phyloP scores from a whole-genome alignment of 176 grass and related monocot genomes.

The bread wheat (Triticum aestivum) region DNA sequence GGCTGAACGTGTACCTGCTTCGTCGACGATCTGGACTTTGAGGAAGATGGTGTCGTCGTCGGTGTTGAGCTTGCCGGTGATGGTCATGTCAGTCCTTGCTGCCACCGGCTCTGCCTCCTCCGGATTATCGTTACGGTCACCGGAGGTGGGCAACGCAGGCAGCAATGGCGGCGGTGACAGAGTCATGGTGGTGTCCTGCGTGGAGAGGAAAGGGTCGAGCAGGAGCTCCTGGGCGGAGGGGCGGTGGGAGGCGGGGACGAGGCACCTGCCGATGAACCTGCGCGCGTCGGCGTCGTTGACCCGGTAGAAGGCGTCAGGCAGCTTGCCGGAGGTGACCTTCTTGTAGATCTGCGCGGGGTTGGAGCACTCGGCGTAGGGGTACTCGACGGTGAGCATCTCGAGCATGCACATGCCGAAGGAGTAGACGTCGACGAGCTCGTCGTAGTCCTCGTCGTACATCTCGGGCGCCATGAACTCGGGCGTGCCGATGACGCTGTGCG shows the following conservation, averaged over 20 bases:
- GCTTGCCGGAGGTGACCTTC: slow-evolving; percentile 83
- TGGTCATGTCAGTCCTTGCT: slow-evolving; percentile 59
- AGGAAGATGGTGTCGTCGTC: slow-evolving; percentile 87
- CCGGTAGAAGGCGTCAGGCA: slow-evolving; percentile 68
- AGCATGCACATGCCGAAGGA: slow-evolving; percentile 96
- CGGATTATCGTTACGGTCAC: not conserved
- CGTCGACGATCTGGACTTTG: slow-evolving; percentile 76
- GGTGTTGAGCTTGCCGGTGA: slow-evolving; percentile 87
- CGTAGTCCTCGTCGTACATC: slow-evolving; percentile 89
- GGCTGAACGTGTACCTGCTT: slow-evolving; percentile 25
- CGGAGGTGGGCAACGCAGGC: not conserved
- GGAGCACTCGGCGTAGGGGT: slow-evolving; percentile 79
- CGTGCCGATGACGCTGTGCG: slow-evolving; percentile 84
- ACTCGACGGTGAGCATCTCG: slow-evolving; percentile 87
- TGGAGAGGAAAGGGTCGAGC: slow-evolving; percentile 71
- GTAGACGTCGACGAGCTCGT: slow-evolving; percentile 75
- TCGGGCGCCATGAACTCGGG: slow-evolving; percentile 99
- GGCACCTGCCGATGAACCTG: slow-evolving; percentile 65
- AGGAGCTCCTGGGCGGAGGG: slow-evolving; percentile 72
- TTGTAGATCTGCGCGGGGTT: slow-evolving; percentile 99
- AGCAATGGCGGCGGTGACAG: not conserved
- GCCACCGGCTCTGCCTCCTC: not conserved
- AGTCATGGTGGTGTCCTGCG: not conserved
- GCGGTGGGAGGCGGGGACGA: slow-evolving; percentile 31
- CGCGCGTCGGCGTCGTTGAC: slow-evolving; percentile 43